Evolutionary conservation across 139 green algal genomes (phyloP).

Genomic region (Auxenochlorella pyrenoidosa): DNA sequence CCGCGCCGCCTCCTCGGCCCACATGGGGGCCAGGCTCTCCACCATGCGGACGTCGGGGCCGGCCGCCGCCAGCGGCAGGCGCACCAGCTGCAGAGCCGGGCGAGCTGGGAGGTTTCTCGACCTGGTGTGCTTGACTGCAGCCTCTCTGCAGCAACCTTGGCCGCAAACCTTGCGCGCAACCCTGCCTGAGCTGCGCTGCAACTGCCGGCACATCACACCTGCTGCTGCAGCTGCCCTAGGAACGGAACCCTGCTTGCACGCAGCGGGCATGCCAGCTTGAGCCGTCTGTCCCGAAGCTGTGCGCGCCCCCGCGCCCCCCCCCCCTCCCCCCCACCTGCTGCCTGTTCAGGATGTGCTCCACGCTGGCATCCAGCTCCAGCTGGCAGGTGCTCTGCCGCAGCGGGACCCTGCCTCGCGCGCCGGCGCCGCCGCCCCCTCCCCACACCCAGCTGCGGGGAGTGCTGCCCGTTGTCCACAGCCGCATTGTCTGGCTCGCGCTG

Average conservation of each 20-base stretch:
- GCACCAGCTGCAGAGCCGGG: slow-evolving; percentile 55
- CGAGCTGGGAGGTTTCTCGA: too few species aligned
- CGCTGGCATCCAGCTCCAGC: slow-evolving; percentile 81
- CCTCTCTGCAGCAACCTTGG: too few species aligned
- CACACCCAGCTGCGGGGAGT: slow-evolving; percentile 43
- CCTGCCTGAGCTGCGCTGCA: too few species aligned
- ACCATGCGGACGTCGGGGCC: slow-evolving; percentile 72
- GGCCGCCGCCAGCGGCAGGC: slow-evolving; percentile 68
- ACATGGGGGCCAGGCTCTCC: slow-evolving; percentile 88
- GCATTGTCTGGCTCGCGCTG: slow-evolving; percentile 28
- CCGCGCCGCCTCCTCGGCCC: slow-evolving; percentile 81
- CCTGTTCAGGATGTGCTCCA: slow-evolving; percentile 88
- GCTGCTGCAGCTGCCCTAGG: too few species aligned
- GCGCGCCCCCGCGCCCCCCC: too few species aligned
- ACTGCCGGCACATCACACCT: too few species aligned
- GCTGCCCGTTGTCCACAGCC: slow-evolving; percentile 43
- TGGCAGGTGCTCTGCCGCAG: slow-evolving; percentile 77
- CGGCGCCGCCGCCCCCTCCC: background rate
- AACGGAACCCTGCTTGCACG: too few species aligned
- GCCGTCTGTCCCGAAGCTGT: too few species aligned
- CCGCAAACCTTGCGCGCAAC: too few species aligned
- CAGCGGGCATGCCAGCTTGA: too few species aligned
- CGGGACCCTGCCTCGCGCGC: slow-evolving; percentile 26
- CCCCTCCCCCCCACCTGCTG: slow-evolving; percentile 54
- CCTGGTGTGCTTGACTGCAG: too few species aligned